Base-by-base conservation (phyloP, 208 protist species). In the Herpetomonas tarakana region DNA sequence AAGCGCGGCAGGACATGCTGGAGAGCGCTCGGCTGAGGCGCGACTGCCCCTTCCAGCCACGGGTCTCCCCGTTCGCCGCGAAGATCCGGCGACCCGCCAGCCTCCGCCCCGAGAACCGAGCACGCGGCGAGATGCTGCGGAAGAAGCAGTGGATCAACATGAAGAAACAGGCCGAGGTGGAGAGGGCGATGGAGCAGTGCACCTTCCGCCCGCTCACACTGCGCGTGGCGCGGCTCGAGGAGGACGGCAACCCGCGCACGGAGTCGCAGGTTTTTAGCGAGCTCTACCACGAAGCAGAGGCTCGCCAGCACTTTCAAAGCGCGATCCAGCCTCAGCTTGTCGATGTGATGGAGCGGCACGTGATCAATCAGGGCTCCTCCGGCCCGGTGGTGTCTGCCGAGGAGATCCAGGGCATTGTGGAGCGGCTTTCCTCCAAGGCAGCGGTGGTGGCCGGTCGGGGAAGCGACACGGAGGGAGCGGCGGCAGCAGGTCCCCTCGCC, bases 181-280 rank as follows among this genome's bases (percentile, higher is more conserved):
- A 81, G 62, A 38, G 59, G 25, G 89, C 91, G 55, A 60, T 96
- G 30, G 53, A 73, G 55, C 68, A 61, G 47, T 96, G 89, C 68
- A 96, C 89, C 3, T 96, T 96, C 60, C 77, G 82, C 19, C 89
- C 89, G 14, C 49, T 93, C 24, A 96, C 86, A 1, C 56, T 93
- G 28, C 66, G 75, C 12, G 59, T 74, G 4, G 82, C 74, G 2
- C 58, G 50, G 18, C 62, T 86, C 29, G 69, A 22, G 6, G 29
- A 19, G 2, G 25, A 38, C 21, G 46, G 54, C 3, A 16, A 3
- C 28, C 7, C 22, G 11, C 47, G 45, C 9, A 44, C 21, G 16
- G 66, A 71, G 21, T 52, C 58, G 1, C 56, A 52, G 27, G 75
- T 93, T 7, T 89, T 86, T 56, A 71, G 76, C 31, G 44, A 82